phyloP scores from a whole-genome alignment of 179 eudicot species.

The Drosera spatulata region DNA sequence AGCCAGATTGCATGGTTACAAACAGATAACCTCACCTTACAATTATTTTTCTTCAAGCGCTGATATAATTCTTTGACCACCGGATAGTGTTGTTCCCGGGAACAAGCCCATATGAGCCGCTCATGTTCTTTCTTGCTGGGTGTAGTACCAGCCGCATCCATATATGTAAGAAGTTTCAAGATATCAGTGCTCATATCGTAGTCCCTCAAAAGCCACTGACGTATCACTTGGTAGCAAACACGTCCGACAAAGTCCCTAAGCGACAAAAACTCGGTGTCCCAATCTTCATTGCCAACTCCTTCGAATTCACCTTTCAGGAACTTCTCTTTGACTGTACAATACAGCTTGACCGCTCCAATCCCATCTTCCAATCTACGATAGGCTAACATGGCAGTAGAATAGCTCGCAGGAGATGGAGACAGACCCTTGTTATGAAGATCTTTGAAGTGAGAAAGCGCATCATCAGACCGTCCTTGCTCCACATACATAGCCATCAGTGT shows the following conservation, averaged over 20 bases:
- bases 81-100: conserved; percentile 62
- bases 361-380: conserved; percentile 78
- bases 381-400: conserved; percentile 65
- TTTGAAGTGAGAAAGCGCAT: conserved; percentile 56
- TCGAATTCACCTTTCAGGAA: conserved; percentile 41
- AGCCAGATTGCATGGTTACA: conserved; percentile 95
- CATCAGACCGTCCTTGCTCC: conserved; percentile 42
- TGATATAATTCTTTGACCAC: conserved; percentile 72
- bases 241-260: conserved; percentile 58
- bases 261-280: conserved; percentile 57
- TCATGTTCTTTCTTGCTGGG: conserved; percentile 49
- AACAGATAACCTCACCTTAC: conserved; percentile 74
- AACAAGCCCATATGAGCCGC: conserved; percentile 86
- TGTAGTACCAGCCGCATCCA: conserved; percentile 58
- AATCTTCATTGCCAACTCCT: conserved; percentile 33
- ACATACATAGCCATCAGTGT: conserved; percentile 70
- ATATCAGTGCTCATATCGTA: conserved; percentile 47
- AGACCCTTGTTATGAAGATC: conserved; percentile 48
- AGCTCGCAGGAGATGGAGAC: conserved; percentile 69
- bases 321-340: conserved; percentile 32
- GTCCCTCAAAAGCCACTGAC: conserved; percentile 66
- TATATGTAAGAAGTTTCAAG: conserved; percentile 55
- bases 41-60: conserved; percentile 51
- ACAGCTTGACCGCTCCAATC: conserved; percentile 66
- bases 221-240: conserved; percentile 81